Conservation (phyloP, 352 stramenopile species). For the Pythium aquatile region DNA sequence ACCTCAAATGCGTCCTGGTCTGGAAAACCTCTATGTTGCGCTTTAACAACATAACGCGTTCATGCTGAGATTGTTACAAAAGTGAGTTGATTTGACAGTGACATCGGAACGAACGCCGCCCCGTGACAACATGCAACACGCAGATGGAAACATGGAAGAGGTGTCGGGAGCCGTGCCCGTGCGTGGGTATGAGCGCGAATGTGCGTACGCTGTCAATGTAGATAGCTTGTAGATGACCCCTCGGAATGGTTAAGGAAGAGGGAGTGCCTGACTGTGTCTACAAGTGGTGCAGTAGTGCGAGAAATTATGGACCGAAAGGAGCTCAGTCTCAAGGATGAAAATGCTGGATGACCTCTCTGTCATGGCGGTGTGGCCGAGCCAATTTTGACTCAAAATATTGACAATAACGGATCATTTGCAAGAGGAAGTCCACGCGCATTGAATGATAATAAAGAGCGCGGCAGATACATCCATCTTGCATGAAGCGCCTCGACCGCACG, state of each 20-base stretch:
- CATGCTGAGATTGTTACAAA: not conserved
- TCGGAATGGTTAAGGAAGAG: not conserved
- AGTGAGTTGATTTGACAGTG: not conserved
- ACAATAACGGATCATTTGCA: slow-evolving; percentile 5
- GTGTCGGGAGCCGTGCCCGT: not conserved
- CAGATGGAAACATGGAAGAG: slow-evolving; percentile 8
- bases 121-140: slow-evolving; percentile 4
- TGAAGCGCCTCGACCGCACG: slow-evolving; percentile 3
- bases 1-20: slow-evolving; percentile 8
- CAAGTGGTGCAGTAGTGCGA: not conserved
- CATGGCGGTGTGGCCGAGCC: not conserved
- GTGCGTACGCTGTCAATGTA: not conserved
- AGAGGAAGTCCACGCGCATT: not conserved
- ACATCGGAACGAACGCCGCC: not conserved
- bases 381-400: not conserved
- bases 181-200: not conserved
- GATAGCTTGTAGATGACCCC: not conserved
- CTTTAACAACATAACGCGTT: not conserved
- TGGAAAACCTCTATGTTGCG: slow-evolving; percentile 10
- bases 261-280: not conserved
- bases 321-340: not conserved
- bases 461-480: not conserved
- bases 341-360: slow-evolving; percentile 3
- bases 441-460: not conserved
- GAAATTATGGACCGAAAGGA: not conserved